Evolutionary conservation across 805 yeast genomes (phyloP).

Genomic region (Suhomyces sp.): DNA sequence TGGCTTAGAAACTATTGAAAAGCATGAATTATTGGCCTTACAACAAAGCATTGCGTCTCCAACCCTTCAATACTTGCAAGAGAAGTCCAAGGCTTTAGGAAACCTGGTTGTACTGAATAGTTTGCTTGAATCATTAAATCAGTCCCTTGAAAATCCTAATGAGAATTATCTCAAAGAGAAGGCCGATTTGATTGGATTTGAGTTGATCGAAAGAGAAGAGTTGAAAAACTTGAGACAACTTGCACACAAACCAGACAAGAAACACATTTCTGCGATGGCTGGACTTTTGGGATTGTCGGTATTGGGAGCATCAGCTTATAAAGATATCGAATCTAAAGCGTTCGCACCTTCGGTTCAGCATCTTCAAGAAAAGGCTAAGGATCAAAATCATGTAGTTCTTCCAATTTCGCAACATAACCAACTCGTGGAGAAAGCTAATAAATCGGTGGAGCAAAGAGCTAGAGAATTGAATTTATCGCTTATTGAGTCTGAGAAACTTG

Average conservation of each 20-base stretch:
- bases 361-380: conserved; percentile 12
- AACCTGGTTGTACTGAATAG: conserved; percentile 3
- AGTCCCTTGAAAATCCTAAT: conserved; percentile 8
- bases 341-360: conserved; percentile 16
- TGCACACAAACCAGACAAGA: conserved; percentile 13
- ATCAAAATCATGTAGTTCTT: conserved; percentile 3
- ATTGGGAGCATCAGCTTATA: conserved; percentile 3
- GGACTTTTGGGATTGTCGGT: conserved; percentile 9
- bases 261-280: conserved; percentile 10
- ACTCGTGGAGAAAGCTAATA: conserved; percentile 5
- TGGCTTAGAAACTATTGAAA: conserved; percentile 15
- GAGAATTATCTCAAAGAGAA: conserved; percentile 12
- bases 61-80: conserved; percentile 11
- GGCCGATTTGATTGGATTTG: conserved; percentile 9
- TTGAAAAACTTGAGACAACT: conserved; percentile 5
- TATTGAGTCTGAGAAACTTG: conserved; percentile 16
- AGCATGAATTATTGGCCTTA: conserved; percentile 11
- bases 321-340: conserved; percentile 6
- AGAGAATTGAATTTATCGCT: conserved; percentile 10
- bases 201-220: conserved; percentile 8
- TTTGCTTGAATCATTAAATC: conserved; percentile 7
- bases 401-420: neutral
- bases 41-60: conserved; percentile 7
- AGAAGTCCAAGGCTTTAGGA: conserved; percentile 7
- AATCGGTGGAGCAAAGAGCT: conserved; percentile 14